phyloP scores from a whole-genome alignment of 2,329 filamentous ascomycete genomes.

The Ascochyta koolunga region DNA sequence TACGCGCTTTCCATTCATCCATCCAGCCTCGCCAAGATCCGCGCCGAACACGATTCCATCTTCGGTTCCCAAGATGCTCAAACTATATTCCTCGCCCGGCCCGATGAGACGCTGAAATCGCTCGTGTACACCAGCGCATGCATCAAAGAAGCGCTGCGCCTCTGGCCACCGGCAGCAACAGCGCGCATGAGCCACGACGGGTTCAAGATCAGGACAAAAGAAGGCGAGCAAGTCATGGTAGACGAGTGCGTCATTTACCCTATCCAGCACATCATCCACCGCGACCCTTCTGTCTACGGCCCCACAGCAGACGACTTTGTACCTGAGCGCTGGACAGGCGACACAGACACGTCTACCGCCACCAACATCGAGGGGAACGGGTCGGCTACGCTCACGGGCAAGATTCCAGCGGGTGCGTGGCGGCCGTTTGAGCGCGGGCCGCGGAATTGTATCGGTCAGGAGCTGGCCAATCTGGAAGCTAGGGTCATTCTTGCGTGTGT shows the following conservation, averaged over 20 bases:
- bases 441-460: conserved; percentile 64
- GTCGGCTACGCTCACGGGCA: conserved; percentile 5
- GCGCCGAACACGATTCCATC: conserved; percentile 60
- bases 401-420: conserved; percentile 55
- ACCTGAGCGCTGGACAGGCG: conserved; percentile 49
- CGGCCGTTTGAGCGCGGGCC: conserved; percentile 62
- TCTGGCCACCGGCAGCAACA: conserved; percentile 58
- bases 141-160: conserved; percentile 61
- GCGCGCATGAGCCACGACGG: conserved; percentile 49
- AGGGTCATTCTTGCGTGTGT: conserved; percentile 57
- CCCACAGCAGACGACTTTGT: conserved; percentile 39
- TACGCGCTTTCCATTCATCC: conserved; percentile 43
- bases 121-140: conserved; percentile 61
- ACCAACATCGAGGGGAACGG: conserved; percentile 21
- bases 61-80: conserved; percentile 54
- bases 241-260: conserved; percentile 55
- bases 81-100: conserved; percentile 50
- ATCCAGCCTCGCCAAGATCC: conserved; percentile 40
- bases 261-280: conserved; percentile 50
- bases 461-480: conserved; percentile 61
- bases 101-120: conserved; percentile 55
- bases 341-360: conserved; percentile 29
- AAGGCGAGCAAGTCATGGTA: conserved; percentile 51
- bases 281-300: conserved; percentile 42
- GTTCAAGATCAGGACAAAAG: conserved; percentile 52